phyloP scores from a whole-genome alignment of 163 green algal species.

The Scenedesmus sp. region DNA sequence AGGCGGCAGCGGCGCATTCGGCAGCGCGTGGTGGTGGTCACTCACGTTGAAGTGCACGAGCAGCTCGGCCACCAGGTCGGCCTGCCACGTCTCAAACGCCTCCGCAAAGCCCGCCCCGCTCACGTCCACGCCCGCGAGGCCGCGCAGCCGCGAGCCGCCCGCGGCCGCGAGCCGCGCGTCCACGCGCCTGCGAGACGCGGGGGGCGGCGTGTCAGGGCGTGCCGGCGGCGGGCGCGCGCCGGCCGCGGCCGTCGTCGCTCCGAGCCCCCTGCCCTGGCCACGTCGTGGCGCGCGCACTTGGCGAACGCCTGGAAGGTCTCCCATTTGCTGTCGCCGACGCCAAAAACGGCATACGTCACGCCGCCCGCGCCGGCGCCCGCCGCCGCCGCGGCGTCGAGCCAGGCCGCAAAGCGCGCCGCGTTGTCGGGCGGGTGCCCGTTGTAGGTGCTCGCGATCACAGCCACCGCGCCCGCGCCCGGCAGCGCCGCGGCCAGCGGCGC shows the following conservation, averaged over 20 bases:
- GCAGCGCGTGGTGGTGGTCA: background rate
- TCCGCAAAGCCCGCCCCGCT: slow-evolving; percentile 14
- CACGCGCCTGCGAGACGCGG: too few species aligned
- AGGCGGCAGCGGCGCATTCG: too few species aligned
- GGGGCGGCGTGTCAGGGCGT: too few species aligned
- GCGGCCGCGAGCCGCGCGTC: slow-evolving; percentile 9
- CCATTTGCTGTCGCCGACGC: slow-evolving; percentile 51
- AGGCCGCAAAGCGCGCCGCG: slow-evolving; percentile 42
- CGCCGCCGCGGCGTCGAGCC: slow-evolving; percentile 9
- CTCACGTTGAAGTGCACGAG: slow-evolving; percentile 13
- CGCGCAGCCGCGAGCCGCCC: slow-evolving; percentile 11
- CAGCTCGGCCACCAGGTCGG: slow-evolving; percentile 2
- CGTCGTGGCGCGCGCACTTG: background rate
- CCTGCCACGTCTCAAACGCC: background rate
- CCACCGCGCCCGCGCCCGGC: too few species aligned
- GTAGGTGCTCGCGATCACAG: too few species aligned
- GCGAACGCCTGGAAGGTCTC: slow-evolving; percentile 43
- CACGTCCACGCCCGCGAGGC: background rate
- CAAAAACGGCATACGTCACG: slow-evolving; percentile 49
- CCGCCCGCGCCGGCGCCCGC: background rate
- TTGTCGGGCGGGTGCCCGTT: slow-evolving; percentile 54
- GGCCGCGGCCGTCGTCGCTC: too few species aligned
- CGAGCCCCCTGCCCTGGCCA: too few species aligned
- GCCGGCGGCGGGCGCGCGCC: too few species aligned
- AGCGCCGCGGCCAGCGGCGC: too few species aligned